Percentiles rank a stretch among this genome's conserved stretches.
These are phyloP conservation scores for Fusarium veterinarium DNA, from an alignment of 2,329 filamentous ascomycete species.

Conservation along the genomic window DNA sequence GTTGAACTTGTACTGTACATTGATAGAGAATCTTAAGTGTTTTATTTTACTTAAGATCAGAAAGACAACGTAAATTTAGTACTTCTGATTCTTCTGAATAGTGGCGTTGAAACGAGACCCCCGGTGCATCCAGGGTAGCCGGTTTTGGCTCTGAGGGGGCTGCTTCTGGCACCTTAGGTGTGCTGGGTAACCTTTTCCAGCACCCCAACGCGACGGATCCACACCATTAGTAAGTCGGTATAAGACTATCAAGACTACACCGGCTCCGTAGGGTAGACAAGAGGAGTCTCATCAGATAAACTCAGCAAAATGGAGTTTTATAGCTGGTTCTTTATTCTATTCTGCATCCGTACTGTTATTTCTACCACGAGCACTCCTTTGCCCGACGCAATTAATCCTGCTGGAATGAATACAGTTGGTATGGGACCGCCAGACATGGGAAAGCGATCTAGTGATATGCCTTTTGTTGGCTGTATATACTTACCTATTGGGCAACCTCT, in stretches of 20 bases:
- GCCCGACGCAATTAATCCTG: neutral
- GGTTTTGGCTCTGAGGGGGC: neutral
- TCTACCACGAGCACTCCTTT: neutral
- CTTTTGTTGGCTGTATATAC: neutral
- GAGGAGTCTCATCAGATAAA: neutral
- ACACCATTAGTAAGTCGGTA: neutral
- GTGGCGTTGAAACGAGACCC: neutral
- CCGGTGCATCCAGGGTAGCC: neutral
- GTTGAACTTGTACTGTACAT: too few species aligned
- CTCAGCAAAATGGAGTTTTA: neutral
- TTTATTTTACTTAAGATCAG: neutral
- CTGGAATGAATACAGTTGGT: neutral
- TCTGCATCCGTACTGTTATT: neutral
- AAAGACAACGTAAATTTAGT: neutral
- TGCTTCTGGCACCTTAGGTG: neutral
- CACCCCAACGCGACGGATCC: neutral
- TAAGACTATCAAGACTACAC: neutral
- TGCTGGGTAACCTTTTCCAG: neutral
- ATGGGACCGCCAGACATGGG: neutral
- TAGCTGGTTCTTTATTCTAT: neutral
- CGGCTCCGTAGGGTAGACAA: neutral
- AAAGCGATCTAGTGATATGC: neutral
- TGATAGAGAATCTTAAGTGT: neutral
- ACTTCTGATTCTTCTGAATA: fast-evolving
- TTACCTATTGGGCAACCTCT: neutral